Conservation (phyloP, 768 basidiomycete genomes). For the Rhodocollybia butyracea region DNA sequence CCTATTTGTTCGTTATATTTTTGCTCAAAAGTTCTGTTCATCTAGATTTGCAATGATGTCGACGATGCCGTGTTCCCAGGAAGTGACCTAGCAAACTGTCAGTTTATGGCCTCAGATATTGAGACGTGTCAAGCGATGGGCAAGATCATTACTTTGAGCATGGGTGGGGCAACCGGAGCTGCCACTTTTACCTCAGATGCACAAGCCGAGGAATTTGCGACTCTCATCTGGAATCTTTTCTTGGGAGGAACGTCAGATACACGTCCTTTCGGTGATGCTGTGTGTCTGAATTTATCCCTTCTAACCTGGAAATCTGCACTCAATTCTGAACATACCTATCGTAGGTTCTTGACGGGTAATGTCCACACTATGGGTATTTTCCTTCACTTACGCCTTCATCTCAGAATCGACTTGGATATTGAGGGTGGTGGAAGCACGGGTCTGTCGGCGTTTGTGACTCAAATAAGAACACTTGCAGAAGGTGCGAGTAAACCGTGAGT, state of each 20-base stretch:
- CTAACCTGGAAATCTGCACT: too few species aligned
- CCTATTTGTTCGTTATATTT: background rate
- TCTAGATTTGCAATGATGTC: conserved; percentile 46
- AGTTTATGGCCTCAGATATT: conserved; percentile 53
- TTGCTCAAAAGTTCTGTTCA: background rate
- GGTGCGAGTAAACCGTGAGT: conserved; percentile 47
- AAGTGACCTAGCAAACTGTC: conserved; percentile 56
- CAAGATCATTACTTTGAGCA: conserved; percentile 45
- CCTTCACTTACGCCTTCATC: background rate
- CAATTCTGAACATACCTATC: background rate
- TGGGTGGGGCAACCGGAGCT: conserved; percentile 53
- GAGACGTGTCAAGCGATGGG: conserved; percentile 55
- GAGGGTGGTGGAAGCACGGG: conserved; percentile 50
- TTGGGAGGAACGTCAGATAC: conserved; percentile 56
- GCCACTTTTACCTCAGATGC: conserved; percentile 48
- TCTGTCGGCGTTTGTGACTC: conserved; percentile 46
- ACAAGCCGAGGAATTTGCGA: conserved; percentile 49
- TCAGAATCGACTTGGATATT: conserved; percentile 59
- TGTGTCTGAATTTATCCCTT: background rate
- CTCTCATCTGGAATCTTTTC: conserved; percentile 66
- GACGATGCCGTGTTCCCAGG: conserved; percentile 46
- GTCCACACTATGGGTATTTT: background rate
- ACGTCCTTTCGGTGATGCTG: conserved; percentile 61
- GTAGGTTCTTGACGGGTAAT: conserved; percentile 53
- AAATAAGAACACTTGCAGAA: conserved; percentile 39